A percentile compares a stretch with the other conserved stretches of the same genome.
These are phyloP conservation scores for Brasilioporus rufonigricans DNA, from an alignment of 768 basidiomycete genomes.

Conservation along the genomic window DNA sequence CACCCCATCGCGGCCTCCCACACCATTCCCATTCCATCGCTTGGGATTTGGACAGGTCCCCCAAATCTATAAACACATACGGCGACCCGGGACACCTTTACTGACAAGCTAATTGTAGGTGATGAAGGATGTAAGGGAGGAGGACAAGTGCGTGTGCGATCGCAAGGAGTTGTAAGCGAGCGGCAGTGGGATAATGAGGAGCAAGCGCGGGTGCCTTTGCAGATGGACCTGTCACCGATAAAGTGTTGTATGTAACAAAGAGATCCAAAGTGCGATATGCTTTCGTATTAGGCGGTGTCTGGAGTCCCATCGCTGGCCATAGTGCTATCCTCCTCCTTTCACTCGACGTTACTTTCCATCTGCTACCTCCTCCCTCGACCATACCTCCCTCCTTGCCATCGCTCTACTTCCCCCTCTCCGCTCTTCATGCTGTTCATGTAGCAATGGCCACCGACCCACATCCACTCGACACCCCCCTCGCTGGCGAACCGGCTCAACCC, in stretches of 20 bases:
- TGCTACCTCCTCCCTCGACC: slow-evolving; percentile 27
- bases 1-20: slow-evolving; percentile 30
- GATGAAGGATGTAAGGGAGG: slow-evolving; percentile 48
- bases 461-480: slow-evolving; percentile 28
- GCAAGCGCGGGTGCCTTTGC: slow-evolving; percentile 1
- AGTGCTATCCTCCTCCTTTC: slow-evolving; percentile 15
- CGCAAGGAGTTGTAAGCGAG: slow-evolving; percentile 16
- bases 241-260: slow-evolving; percentile 3
- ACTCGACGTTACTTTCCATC: slow-evolving; percentile 20
- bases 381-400: slow-evolving; percentile 10
- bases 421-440: slow-evolving; percentile 29
- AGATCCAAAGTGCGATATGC: slow-evolving; percentile 13
- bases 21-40: slow-evolving; percentile 22
- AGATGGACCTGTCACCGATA: not conserved
- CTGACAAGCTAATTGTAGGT: slow-evolving; percentile 37
- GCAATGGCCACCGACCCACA: slow-evolving; percentile 25
- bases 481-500: slow-evolving; percentile 35
- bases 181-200: slow-evolving; percentile 7
- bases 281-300: slow-evolving; percentile 29
- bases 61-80: slow-evolving; percentile 26
- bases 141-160: slow-evolving; percentile 45
- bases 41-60: slow-evolving; percentile 21
- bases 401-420: slow-evolving; percentile 2
- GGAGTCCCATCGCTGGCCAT: slow-evolving; percentile 21
- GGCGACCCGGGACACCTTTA: slow-evolving; percentile 26